phyloP scores from a whole-genome alignment of 1,284 basidiomycete genomes.

The Peniophora sp. region DNA sequence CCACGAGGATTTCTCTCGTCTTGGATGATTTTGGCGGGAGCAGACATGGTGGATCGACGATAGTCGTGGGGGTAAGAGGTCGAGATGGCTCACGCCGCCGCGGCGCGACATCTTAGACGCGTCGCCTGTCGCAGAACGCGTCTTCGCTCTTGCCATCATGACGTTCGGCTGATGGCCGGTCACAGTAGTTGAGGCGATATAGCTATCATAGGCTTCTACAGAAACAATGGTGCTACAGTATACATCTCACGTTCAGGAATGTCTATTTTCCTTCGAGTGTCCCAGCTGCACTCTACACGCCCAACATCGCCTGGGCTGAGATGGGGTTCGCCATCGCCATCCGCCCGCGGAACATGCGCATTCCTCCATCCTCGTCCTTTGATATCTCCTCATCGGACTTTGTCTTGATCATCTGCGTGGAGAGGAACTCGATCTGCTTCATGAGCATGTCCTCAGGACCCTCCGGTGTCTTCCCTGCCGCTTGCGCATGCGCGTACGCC shows the following conservation, averaged over 20 bases:
- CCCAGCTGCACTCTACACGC: background rate
- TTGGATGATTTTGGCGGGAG: slow-evolving; percentile 15
- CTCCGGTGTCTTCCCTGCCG: background rate
- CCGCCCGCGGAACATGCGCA: background rate
- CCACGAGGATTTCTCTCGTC: slow-evolving; percentile 79
- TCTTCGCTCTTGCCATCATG: too few species aligned
- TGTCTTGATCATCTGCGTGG: slow-evolving; percentile 13
- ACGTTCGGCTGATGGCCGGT: too few species aligned
- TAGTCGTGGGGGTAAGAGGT: background rate
- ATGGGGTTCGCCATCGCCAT: background rate
- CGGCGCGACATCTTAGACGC: too few species aligned
- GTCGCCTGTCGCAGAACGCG: too few species aligned
- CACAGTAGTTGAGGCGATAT: too few species aligned
- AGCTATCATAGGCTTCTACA: too few species aligned
- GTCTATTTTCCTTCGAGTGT: too few species aligned
- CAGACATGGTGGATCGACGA: slow-evolving; percentile 26
- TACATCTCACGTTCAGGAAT: too few species aligned
- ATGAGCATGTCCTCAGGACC: slow-evolving; percentile 9
- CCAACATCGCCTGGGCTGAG: background rate
- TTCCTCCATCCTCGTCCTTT: background rate
- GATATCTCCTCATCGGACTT: background rate
- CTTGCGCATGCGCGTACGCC: slow-evolving; percentile 15
- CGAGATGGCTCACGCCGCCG: too few species aligned
- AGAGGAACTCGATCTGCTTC: slow-evolving; percentile 13
- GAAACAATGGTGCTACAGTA: too few species aligned